phyloP scores from a whole-genome alignment of 441 rosid species.

The Eutrema salsugineum region DNA sequence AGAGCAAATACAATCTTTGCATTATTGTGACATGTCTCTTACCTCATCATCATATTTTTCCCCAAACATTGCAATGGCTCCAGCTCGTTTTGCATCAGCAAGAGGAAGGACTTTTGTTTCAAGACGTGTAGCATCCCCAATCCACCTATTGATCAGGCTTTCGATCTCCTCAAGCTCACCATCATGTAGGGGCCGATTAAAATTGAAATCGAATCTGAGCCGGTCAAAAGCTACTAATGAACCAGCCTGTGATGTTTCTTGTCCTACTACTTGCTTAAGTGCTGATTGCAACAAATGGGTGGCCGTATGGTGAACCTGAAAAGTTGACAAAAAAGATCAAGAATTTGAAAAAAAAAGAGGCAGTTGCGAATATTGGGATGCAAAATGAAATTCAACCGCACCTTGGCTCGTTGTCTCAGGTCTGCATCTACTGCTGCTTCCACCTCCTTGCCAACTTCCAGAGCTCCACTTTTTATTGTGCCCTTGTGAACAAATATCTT shows the following conservation, averaged over 20 bases:
- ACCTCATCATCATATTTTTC: constrained; percentile 95
- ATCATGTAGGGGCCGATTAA: constrained; percentile 64
- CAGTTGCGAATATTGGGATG: not conserved
- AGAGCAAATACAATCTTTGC: not conserved
- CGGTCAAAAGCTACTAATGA: constrained; percentile 96
- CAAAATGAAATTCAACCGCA: constrained; percentile 20
- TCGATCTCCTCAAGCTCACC: constrained; percentile 75
- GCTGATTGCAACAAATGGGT: constrained; percentile 95
- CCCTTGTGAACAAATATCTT: constrained; percentile 85
- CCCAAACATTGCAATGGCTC: constrained; percentile 98
- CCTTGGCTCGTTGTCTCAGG: constrained; percentile 82
- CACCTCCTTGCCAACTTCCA: constrained; percentile 90
- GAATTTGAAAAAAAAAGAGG: not conserved
- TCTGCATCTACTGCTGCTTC: constrained; percentile 81
- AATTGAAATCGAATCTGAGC: constrained; percentile 92
- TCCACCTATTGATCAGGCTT: constrained; percentile 75
- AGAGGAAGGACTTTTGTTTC: constrained; percentile 84
- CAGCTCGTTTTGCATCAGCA: constrained; percentile 75
- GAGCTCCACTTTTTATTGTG: constrained; percentile 58
- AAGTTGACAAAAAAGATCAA: constrained; percentile 11
- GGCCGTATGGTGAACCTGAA: constrained; percentile 95
- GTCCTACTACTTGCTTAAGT: constrained; percentile 76
- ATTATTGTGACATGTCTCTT: not conserved
- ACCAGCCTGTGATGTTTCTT: constrained; percentile 96
- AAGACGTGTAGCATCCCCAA: constrained; percentile 68